Evolutionary conservation across 2,329 filamentous ascomycete genomes (phyloP).

Genomic region (Fusarium marasasianum): DNA sequence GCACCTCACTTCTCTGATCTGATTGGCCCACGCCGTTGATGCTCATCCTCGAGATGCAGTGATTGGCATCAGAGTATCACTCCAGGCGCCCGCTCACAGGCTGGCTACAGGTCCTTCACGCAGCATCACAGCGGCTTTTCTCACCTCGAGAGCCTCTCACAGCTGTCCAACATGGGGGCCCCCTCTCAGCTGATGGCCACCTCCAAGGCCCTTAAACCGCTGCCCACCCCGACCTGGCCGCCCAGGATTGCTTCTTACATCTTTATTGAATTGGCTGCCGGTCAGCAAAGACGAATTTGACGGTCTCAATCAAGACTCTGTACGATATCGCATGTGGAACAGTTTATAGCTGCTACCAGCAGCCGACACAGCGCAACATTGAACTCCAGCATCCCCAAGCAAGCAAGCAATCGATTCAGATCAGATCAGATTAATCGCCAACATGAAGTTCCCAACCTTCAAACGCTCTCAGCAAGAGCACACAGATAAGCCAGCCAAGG

Average conservation of each 20-base stretch:
- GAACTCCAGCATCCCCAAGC: not conserved
- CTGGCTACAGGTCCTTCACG: constrained; percentile 16
- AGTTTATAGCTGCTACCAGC: constrained; percentile 36
- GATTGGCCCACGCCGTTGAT: constrained; percentile 40
- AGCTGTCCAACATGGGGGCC: constrained; percentile 18
- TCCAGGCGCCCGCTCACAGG: constrained; percentile 37
- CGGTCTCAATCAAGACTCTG: not conserved
- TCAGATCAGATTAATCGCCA: constrained; percentile 1
- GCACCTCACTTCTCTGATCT: constrained; percentile 22
- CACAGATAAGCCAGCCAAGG: constrained; percentile 24
- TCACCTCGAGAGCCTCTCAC: constrained; percentile 27
- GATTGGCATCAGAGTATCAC: constrained; percentile 29
- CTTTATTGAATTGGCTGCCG: constrained; percentile 21
- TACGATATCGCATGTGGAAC: constrained; percentile 27
- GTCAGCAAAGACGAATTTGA: constrained; percentile 23
- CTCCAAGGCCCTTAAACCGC: constrained; percentile 43
- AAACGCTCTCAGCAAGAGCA: constrained; percentile 17
- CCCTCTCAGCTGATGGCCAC: constrained; percentile 22
- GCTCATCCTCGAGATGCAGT: constrained; percentile 18
- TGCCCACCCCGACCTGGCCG: constrained; percentile 35
- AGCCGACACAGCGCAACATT: constrained; percentile 15
- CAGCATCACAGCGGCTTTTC: constrained; percentile 28
- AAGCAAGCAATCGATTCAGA: not conserved
- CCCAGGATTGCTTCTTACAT: constrained; percentile 3
- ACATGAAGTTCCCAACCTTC: constrained; percentile 40